These are phyloP conservation scores for Astragalus membranaceus DNA, from an alignment of 306 rosid genomes.

Conservation along the genomic window DNA sequence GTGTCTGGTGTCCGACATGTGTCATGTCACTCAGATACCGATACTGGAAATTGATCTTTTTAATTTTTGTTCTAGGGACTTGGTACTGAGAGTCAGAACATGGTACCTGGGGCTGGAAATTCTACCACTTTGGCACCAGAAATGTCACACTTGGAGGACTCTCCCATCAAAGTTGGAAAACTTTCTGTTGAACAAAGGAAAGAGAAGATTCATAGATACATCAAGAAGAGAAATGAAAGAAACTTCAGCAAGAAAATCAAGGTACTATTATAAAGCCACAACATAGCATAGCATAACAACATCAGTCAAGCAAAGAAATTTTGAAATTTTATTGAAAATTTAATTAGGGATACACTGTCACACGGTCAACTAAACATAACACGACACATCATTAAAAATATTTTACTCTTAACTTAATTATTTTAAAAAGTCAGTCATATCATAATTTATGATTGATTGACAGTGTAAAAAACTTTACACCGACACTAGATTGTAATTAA, in stretches of 20 bases:
- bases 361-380: too few relatives aligned
- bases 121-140: slow-evolving; percentile 62
- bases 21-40: too few relatives aligned
- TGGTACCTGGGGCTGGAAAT: slow-evolving; percentile 52
- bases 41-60: neutral
- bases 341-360: too few relatives aligned
- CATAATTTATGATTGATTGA: too few relatives aligned
- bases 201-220: slow-evolving; percentile 91
- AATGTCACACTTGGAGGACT: slow-evolving; percentile 74
- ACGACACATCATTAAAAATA: too few relatives aligned
- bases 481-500: too few relatives aligned
- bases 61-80: slow-evolving; percentile 41
- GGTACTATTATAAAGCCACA: slow-evolving; percentile 29
- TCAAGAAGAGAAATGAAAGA: slow-evolving; percentile 92
- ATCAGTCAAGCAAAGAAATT: too few relatives aligned
- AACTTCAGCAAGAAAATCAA: slow-evolving; percentile 98
- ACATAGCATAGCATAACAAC: neutral
- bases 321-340: too few relatives aligned
- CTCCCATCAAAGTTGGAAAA: slow-evolving; percentile 75
- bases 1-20: too few relatives aligned
- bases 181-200: slow-evolving; percentile 89
- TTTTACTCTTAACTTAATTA: too few relatives aligned
- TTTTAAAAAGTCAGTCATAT: too few relatives aligned
- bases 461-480: too few relatives aligned
- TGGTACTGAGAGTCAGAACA: slow-evolving; percentile 55